A percentile compares a stretch with the other conserved stretches of the same genome.
Evolutionary conservation across 2,329 filamentous ascomycete species (phyloP).

Genomic region (Alternaria hordeiaustralica): DNA sequence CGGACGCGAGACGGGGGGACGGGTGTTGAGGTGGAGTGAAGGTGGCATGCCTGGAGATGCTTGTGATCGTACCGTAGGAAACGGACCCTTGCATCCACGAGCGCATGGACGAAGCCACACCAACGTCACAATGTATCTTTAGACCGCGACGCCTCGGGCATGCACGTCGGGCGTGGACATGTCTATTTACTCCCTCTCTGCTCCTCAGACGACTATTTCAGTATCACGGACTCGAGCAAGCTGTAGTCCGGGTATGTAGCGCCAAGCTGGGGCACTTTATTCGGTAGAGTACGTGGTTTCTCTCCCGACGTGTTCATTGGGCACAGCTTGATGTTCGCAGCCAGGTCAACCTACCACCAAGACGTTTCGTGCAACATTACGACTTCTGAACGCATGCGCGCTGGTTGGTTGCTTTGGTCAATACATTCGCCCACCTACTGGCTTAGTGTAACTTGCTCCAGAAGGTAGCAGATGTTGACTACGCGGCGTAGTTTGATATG

Average conservation of each 20-base stretch:
- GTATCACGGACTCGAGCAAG: background rate
- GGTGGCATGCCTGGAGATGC: constrained; percentile 18
- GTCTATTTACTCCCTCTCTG: background rate
- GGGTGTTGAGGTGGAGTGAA: constrained; percentile 18
- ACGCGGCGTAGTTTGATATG: background rate
- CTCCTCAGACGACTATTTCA: background rate
- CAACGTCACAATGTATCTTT: constrained; percentile 28
- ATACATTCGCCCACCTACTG: background rate
- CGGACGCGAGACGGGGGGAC: constrained; percentile 15
- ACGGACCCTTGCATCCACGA: constrained; percentile 13
- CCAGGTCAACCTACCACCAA: background rate
- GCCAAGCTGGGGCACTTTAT: constrained; percentile 7
- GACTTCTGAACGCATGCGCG: background rate
- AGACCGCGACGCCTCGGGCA: background rate
- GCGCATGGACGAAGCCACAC: constrained; percentile 33
- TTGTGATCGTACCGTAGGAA: constrained; percentile 14
- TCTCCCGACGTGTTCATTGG: constrained; percentile 11
- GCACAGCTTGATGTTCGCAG: constrained; percentile 2
- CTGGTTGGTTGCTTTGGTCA: background rate
- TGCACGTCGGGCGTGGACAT: background rate
- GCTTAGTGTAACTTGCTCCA: background rate
- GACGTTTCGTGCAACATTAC: background rate
- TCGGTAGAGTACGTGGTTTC: constrained; percentile 7
- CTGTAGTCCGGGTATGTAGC: background rate
- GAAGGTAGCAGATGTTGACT: background rate